Percentiles rank a stretch among this genome's conserved stretches.
Evolutionary conservation across 257 asterid species (phyloP).

Genomic region (Solanum ossicruentum): DNA sequence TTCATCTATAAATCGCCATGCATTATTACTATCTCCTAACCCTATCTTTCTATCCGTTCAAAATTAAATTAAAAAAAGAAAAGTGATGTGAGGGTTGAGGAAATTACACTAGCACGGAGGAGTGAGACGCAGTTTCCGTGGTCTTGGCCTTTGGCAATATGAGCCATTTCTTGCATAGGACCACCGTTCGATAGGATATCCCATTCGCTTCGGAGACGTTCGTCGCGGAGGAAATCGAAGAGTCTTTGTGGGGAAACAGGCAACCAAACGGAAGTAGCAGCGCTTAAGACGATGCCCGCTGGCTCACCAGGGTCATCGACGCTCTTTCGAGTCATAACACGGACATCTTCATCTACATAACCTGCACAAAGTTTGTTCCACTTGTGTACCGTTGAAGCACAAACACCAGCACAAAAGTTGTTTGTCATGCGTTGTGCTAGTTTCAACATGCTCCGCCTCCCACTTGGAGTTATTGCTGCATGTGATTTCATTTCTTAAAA

Average conservation of each 20-base stretch:
- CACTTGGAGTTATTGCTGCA: conserved; percentile 59
- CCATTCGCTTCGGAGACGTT: conserved; percentile 79
- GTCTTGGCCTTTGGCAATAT: conserved; percentile 80
- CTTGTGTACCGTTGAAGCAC: conserved; percentile 80
- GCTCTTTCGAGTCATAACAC: conserved; percentile 83
- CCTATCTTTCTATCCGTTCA: not conserved
- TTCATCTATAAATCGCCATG: not conserved
- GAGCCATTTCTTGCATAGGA: conserved; percentile 95
- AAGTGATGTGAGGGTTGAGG: not conserved
- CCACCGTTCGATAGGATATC: conserved; percentile 88
- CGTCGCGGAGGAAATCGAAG: conserved; percentile 76
- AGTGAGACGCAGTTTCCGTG: conserved; percentile 88
- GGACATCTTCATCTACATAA: conserved; percentile 69
- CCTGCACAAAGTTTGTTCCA: conserved; percentile 70
- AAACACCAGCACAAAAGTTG: conserved; percentile 85
- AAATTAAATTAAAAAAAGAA: not conserved
- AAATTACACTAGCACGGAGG: conserved; percentile 60
- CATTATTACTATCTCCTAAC: not conserved
- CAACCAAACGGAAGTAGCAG: conserved; percentile 87
- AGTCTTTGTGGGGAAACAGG: conserved; percentile 63
- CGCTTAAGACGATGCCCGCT: conserved; percentile 71
- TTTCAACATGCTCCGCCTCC: conserved; percentile 86
- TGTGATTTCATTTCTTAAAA: not conserved
- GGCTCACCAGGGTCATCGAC: conserved; percentile 90
- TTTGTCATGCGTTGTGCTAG: conserved; percentile 91